phyloP scores from a whole-genome alignment of 176 grass and related monocot genomes.

The Oryza officinalis region DNA sequence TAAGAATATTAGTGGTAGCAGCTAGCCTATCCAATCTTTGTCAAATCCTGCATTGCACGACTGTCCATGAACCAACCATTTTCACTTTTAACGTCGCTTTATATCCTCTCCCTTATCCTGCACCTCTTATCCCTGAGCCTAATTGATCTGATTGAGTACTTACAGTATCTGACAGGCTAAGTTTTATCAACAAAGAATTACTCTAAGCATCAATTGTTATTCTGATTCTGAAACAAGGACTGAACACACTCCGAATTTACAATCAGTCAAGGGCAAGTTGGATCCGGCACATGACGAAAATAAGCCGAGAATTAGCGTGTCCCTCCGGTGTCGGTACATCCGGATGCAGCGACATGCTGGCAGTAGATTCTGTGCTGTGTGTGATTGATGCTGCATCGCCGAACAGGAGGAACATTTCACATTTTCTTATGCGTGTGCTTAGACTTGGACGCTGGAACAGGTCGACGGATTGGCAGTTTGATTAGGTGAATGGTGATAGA shows the following conservation, averaged over 20 bases:
- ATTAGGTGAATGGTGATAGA: not conserved
- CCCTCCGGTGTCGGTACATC: constrained; percentile 28
- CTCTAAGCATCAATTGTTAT: not conserved
- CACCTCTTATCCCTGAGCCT: not conserved
- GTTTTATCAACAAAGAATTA: constrained; percentile 20
- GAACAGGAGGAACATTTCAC: constrained; percentile 32
- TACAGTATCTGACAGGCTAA: constrained; percentile 5
- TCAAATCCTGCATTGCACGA: constrained; percentile 23
- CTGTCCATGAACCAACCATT: constrained; percentile 39
- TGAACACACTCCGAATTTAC: not conserved
- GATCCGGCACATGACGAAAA: constrained; percentile 37
- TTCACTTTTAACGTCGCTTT: not conserved
- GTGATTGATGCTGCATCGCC: not conserved
- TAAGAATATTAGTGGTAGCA: not conserved
- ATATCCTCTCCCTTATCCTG: not conserved
- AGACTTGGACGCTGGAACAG: not conserved
- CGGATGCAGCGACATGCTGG: constrained; percentile 37
- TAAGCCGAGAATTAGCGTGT: not conserved
- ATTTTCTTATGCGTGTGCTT: constrained; percentile 8
- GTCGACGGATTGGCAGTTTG: not conserved
- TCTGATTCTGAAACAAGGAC: not conserved
- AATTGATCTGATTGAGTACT: constrained; percentile 11
- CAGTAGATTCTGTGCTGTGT: constrained; percentile 35
- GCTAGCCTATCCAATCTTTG: constrained; percentile 35
- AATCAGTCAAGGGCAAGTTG: not conserved